phyloP scores from a whole-genome alignment of 495 filamentous ascomycete species.

The Xylaria sp. region DNA sequence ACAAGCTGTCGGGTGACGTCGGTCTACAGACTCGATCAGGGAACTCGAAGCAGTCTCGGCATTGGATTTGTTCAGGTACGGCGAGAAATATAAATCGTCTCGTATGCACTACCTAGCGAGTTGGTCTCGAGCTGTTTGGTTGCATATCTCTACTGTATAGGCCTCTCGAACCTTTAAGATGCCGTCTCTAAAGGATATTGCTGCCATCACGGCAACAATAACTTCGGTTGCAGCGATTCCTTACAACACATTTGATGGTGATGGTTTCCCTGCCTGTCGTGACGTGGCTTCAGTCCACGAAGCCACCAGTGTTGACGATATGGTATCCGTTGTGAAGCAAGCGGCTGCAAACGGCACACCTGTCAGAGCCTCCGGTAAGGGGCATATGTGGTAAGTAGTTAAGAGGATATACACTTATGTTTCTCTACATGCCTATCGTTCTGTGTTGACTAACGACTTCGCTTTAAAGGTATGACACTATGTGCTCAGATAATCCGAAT shows the following conservation, averaged over 20 bases:
- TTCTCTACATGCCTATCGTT: background rate
- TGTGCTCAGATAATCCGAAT: slow-evolving; percentile 50
- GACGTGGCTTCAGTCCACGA: slow-evolving; percentile 51
- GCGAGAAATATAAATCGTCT: background rate
- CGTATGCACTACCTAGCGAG: background rate
- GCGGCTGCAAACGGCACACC: slow-evolving; percentile 42
- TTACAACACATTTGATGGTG: slow-evolving; percentile 59
- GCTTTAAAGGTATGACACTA: slow-evolving; percentile 52
- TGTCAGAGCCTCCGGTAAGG: slow-evolving; percentile 55
- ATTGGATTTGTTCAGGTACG: background rate
- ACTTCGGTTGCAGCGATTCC: slow-evolving; percentile 37
- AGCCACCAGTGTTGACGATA: slow-evolving; percentile 52
- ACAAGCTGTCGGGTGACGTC: background rate
- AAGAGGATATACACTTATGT: background rate
- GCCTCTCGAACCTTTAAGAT: slow-evolving; percentile 27
- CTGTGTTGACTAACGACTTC: background rate
- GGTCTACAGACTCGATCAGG: background rate
- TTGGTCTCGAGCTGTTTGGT: slow-evolving; percentile 7
- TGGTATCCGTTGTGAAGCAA: slow-evolving; percentile 49
- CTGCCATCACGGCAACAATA: slow-evolving; percentile 25
- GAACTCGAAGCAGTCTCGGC: background rate
- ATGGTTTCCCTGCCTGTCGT: slow-evolving; percentile 54
- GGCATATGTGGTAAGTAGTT: slow-evolving; percentile 53
- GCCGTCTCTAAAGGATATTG: slow-evolving; percentile 31
- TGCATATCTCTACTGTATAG: background rate